A percentile compares a stretch with the other conserved stretches of the same genome.
These are phyloP conservation scores for Diaporthe sp. DNA, from an alignment of 2,329 filamentous ascomycete species.

Conservation along the genomic window DNA sequence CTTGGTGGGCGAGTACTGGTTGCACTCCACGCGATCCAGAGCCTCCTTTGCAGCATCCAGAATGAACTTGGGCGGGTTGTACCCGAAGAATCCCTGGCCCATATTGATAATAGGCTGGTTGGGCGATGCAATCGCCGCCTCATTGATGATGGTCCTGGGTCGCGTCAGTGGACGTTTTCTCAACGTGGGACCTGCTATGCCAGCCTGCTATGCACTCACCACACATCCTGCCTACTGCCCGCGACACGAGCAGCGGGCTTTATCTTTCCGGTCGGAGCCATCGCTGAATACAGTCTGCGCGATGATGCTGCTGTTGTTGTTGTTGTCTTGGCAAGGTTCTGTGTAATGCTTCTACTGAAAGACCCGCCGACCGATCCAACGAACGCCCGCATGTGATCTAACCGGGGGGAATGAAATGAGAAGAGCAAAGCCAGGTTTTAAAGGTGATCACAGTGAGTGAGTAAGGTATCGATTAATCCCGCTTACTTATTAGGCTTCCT, in stretches of 20 bases:
- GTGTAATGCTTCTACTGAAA: slow-evolving; percentile 28
- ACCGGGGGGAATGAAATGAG: neutral
- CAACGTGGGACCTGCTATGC: neutral
- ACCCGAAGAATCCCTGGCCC: slow-evolving; percentile 82
- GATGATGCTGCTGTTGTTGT: slow-evolving; percentile 40
- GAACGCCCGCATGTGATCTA: slow-evolving; percentile 34
- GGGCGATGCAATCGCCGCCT: slow-evolving; percentile 63
- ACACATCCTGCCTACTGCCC: slow-evolving; percentile 57
- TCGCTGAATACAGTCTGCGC: slow-evolving; percentile 47
- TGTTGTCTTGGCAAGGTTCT: slow-evolving; percentile 9
- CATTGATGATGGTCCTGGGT: slow-evolving; percentile 65
- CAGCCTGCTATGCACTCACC: slow-evolving; percentile 46
- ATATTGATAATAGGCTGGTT: slow-evolving; percentile 67
- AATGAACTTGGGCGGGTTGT: slow-evolving; percentile 93
- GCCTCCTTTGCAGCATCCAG: slow-evolving; percentile 92
- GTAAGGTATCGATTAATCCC: slow-evolving; percentile 15
- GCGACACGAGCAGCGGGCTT: slow-evolving; percentile 56
- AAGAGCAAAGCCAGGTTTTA: neutral
- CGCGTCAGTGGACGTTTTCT: neutral
- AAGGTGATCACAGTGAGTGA: neutral
- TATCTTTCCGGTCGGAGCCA: slow-evolving; percentile 52
- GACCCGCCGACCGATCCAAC: slow-evolving; percentile 30
- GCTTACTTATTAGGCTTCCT: slow-evolving; percentile 13
- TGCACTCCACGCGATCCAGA: slow-evolving; percentile 93
- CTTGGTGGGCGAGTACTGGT: slow-evolving; percentile 98